Evolutionary conservation across 257 asterid genomes (phyloP), one percentile per base, ranked within the genome.

Genomic region (Fraxinus excelsior): DNA sequence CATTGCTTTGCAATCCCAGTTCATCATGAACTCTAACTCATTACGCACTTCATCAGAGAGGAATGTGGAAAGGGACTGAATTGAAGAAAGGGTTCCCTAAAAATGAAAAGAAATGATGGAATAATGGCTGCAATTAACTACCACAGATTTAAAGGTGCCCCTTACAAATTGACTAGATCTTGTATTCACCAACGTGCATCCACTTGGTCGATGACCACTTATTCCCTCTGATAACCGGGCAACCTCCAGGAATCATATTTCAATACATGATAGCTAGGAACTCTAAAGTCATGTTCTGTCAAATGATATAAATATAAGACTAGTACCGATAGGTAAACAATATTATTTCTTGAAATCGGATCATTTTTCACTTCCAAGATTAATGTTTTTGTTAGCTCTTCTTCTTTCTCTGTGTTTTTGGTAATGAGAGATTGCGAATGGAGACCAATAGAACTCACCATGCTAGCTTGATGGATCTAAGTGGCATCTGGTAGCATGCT

Each of bases 401-500:
- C 69, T 16, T 46, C 37, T 69, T 71, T 19, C 68, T 70, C 40
- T 34, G 8, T 31, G 62, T 53, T 35, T 58, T 26, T 53, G 67
- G 67, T 26, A 25, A 40, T 66, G n/a, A 71, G 62, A 56, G 29
- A 69, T 66, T 71, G 56, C 4, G 37, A 46, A 65, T 26, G 58
- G 60, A n/a, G 40, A 76, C 37, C 72, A 80, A 78, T 67, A 70
- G 34, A 81, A 75, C 88, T 85, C 80, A 92, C 98, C 97, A 53
- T 94, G 98, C 87, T 92, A 86, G 82, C 98, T 94, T 74, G 91
- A 51, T 58, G 94, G 89, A 82, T 92, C 98, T 44, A 92, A 31
- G 94, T 60, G 73, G 91, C 97, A 87, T 92, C 98, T 25, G 97
- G 97, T 28, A 88, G 82, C 96, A 92, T 86, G 82, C 96, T 91